Base-by-base conservation (phyloP, 2,329 filamentous ascomycete genomes). In the Aspergillus fijiensis region DNA sequence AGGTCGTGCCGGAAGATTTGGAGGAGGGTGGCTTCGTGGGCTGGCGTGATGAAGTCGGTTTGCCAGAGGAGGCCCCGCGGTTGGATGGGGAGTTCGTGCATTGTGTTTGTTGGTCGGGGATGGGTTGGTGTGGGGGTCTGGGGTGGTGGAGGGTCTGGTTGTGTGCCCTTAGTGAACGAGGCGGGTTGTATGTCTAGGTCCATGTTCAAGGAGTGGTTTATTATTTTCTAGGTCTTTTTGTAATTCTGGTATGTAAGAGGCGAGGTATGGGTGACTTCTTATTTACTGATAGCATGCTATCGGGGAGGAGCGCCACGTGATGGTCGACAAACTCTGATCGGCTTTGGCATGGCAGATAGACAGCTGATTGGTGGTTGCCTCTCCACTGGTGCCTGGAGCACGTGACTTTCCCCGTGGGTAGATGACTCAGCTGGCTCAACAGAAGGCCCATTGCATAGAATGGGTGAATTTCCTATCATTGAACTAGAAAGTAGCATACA, bases 21-120 rank as follows among this genome's bases (percentile, higher is more conserved):
- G 52, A 84, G 67, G 2, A 84, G 78, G 1, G 69, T 58, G 27
- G 69, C 65, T 67, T 85, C 82, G 60, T 83, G 78, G 33, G 77
- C 74, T 0, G 74, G 58, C 0, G 74, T 75, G 67, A 84, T 76
- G 65, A 83, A 84, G 61, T 83, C 72, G 9, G 74, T 64, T 61
- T 83, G 76, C 76, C 80, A 79, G 27, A 76, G 68, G 6, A 74
- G 65, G 5, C 71, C 71, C 1, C 54, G 57, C 1, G 70, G 70
- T 12, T 61, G 50, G 27, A 69, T 69, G n/a, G 67, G 65, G 10
- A 73, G 55, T 47, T 72, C 69, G 31, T 65, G 7, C 42, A 55
- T 48, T 14, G 23, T 7, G 10, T 50, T 19, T 50, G 16, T 6
- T 6, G 9, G 12, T 50, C 11, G 14, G 49, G 19, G 14, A 1